Conservation (phyloP, 2,329 filamentous ascomycete genomes). For the Aspergillus transmontanensis region DNA sequence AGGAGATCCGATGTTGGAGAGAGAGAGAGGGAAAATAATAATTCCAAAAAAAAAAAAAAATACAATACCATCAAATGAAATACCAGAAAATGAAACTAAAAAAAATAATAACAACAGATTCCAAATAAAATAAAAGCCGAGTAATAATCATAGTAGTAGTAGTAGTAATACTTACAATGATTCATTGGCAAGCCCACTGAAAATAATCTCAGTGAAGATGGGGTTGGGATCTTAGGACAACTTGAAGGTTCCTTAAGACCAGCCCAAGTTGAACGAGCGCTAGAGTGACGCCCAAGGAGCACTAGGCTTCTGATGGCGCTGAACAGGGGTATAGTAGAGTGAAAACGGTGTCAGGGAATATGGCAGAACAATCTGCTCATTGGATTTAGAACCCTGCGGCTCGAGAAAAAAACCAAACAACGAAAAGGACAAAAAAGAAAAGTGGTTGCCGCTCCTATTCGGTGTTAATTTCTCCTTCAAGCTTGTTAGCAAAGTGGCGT, state of each 20-base stretch:
- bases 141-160: background rate
- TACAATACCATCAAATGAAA: background rate
- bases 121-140: background rate
- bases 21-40: background rate
- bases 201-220: background rate
- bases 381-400: conserved; percentile 14
- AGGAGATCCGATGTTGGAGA: conserved; percentile 10
- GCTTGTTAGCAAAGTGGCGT: background rate
- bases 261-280: conserved; percentile 25
- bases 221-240: background rate
- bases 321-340: conserved; percentile 21
- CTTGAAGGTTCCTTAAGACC: conserved; percentile 23
- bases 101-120: background rate
- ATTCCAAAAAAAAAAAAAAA: background rate
- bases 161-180: conserved; percentile 22
- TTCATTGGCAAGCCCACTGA: conserved; percentile 22
- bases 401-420: conserved; percentile 10
- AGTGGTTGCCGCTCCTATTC: background rate
- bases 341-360: conserved; percentile 14
- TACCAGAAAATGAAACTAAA: background rate
- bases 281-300: conserved; percentile 22
- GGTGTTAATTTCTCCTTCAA: background rate
- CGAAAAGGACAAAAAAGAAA: background rate
- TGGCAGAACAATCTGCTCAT: conserved; percentile 12
- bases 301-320: conserved; percentile 16